phyloP scores from a whole-genome alignment of 257 asterid genomes.

The Solanum infundibuliforme region DNA sequence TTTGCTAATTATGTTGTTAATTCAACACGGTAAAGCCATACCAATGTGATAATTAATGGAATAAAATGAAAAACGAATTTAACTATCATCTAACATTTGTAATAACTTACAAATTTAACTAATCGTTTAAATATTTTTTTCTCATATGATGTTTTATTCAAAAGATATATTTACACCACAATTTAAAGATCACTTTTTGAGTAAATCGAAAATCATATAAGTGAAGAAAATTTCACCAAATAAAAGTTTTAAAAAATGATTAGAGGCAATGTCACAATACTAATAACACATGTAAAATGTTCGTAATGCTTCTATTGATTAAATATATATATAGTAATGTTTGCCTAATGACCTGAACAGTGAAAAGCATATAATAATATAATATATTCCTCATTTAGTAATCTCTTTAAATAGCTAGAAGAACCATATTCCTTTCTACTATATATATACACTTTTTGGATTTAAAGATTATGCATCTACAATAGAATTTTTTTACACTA shows the following conservation, averaged over 20 bases:
- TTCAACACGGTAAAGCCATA: background rate
- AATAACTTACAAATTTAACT: background rate
- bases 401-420: background rate
- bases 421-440: background rate
- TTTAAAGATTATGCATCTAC: background rate
- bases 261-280: background rate
- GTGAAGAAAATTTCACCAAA: background rate
- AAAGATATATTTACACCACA: too few species aligned
- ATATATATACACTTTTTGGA: background rate
- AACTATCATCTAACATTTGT: background rate
- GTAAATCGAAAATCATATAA: background rate
- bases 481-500: background rate
- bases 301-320: background rate
- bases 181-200: background rate
- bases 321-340: background rate
- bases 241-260: background rate
- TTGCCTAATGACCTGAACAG: background rate
- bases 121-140: background rate
- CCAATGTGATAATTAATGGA: background rate
- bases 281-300: background rate
- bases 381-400: background rate
- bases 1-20: background rate
- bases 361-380: background rate
- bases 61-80: background rate
- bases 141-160: too few species aligned